Conservation (phyloP, 192 early-diverging fungal species). For the Obelidium mucronatum region DNA sequence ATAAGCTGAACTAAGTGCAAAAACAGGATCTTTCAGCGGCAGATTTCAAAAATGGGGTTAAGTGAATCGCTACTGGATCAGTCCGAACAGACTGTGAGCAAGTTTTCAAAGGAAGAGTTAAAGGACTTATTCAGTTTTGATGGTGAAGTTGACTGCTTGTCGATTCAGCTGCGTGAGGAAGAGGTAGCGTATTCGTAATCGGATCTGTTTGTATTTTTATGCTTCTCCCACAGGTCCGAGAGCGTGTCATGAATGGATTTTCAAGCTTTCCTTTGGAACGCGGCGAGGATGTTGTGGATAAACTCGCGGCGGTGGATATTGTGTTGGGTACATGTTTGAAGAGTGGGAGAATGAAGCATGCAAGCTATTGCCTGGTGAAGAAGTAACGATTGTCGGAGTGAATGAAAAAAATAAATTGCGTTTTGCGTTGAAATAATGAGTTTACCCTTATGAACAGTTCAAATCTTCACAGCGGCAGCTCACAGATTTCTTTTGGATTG, state of each 20-base stretch:
- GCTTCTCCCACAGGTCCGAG: not conserved
- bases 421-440: too few species aligned
- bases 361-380: not conserved
- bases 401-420: not conserved
- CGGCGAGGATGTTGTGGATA: not conserved
- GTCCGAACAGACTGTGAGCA: constrained; percentile 45
- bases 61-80: constrained; percentile 65
- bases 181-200: not conserved
- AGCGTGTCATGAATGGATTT: constrained; percentile 17
- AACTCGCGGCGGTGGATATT: not conserved
- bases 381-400: not conserved
- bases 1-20: too few species aligned
- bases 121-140: constrained; percentile 65
- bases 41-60: constrained; percentile 64
- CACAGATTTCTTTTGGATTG: too few species aligned
- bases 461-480: too few species aligned
- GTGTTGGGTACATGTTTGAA: not conserved
- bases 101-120: constrained; percentile 63
- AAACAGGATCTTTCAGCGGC: constrained; percentile 64
- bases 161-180: not conserved
- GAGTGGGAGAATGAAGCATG: not conserved
- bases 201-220: too few species aligned
- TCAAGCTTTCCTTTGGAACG: not conserved
- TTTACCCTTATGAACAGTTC: too few species aligned
- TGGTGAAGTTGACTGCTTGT: constrained; percentile 54